phyloP scores from a whole-genome alignment of 176 grass and related monocot species.

The Chrysopogon serrulatus region DNA sequence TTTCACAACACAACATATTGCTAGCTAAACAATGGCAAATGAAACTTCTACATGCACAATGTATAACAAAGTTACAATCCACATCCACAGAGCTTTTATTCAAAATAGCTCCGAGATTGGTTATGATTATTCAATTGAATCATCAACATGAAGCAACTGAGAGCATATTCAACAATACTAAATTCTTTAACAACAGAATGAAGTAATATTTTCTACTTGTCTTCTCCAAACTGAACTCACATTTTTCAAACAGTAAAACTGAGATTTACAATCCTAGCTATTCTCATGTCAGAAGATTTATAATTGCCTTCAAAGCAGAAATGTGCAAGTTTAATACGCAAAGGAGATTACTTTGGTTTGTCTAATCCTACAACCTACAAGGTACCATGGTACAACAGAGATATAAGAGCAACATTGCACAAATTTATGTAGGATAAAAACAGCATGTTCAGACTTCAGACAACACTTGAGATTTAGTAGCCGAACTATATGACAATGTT shows the following conservation, averaged over 20 bases:
- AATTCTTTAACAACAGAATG: not conserved
- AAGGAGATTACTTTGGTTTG: not conserved
- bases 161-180: not conserved
- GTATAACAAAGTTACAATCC: not conserved
- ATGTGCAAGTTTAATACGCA: not conserved
- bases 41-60: not conserved
- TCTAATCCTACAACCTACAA: not conserved
- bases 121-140: not conserved
- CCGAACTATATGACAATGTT: not conserved
- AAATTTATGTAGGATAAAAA: slow-evolving; percentile 1
- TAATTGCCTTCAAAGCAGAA: not conserved
- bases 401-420: not conserved
- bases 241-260: not conserved
- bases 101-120: not conserved
- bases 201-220: not conserved
- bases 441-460: not conserved
- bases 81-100: not conserved
- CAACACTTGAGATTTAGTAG: not conserved
- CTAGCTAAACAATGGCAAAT: not conserved
- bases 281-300: not conserved
- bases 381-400: not conserved
- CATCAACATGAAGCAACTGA: not conserved
- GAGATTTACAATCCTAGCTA: not conserved
- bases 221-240: not conserved
- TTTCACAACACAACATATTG: not conserved